Evolutionary conservation across 495 filamentous ascomycete species (phyloP), one percentile per base, ranked within the genome.

Genomic region (Neurospora sublineolata): DNA sequence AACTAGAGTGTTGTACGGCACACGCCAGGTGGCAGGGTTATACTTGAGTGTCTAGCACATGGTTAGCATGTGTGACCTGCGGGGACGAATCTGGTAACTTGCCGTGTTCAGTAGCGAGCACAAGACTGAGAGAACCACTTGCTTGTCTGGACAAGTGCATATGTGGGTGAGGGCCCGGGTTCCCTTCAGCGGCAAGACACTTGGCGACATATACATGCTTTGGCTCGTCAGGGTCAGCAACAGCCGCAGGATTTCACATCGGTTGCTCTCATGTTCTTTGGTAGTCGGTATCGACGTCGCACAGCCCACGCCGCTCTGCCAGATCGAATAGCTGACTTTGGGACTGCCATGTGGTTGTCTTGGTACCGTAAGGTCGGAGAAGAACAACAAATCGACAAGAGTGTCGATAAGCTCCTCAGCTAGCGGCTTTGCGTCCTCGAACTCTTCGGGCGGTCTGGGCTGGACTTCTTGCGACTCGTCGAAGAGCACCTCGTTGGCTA

Each of bases 41-140:
- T 97, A 99, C 78, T 97, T 98, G 74, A 99, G 87, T 0, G 93
- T 93, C 92, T 96, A 73, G 44, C 37, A 40, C 27, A 12, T 16
- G 10, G 73, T 83, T 70, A 82, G 77, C 39, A 68, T 68, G 3
- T 8, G 30, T 8, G 39, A 10, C 67, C 30, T 23, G 36, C 41
- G 41, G 3, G 18, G 38, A 16, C 16, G 10, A 6, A 39, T 5
- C 41, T 23, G 16, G 6, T 46, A 38, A 84, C 90, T 76, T 87
- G 94, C 94, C n/a, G 96, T 98, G 76, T 99, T 99, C 46, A 99
- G 81, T 9, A 98, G 82, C 7, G 96, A 99, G 81, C 94, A 97
- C 12, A 99, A 83, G 3, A 93, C 81, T 3, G 93, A 97, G 41
- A 98, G 84, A 9, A 97, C 93, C 23, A 93, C 84, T 83, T 97